A percentile compares a stretch with the other conserved stretches of the same genome.
Conservation (phyloP, 1,139 yeast species). For the Zygoascus hellenicus region DNA sequence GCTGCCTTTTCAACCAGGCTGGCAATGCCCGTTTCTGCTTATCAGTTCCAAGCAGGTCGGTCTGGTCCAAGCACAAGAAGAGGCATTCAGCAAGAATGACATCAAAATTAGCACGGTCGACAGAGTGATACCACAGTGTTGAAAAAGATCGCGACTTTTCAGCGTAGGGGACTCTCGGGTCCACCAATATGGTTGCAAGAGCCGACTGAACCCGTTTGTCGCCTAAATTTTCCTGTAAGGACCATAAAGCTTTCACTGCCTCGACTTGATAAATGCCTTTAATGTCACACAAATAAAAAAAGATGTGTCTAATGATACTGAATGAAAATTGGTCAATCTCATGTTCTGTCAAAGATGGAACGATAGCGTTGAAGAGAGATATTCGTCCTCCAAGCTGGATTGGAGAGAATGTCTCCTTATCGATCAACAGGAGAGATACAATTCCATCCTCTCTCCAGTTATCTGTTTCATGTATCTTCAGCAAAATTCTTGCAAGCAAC, state of each 20-base stretch:
- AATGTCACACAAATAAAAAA: constrained; percentile 12
- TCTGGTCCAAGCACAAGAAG: constrained; percentile 61
- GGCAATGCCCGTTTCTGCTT: constrained; percentile 30
- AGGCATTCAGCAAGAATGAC: constrained; percentile 56
- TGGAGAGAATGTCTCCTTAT: constrained; percentile 1
- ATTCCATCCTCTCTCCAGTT: constrained; percentile 33
- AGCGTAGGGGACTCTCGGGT: constrained; percentile 2
- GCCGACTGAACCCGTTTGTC: constrained; percentile 36
- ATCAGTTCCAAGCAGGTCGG: constrained; percentile 27
- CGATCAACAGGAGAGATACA: constrained; percentile 30
- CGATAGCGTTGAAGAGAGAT: constrained; percentile 40
- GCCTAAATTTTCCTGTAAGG: constrained; percentile 31
- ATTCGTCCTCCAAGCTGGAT: constrained; percentile 43
- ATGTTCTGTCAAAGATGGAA: constrained; percentile 21
- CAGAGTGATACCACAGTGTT: constrained; percentile 40
- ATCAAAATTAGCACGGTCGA: constrained; percentile 38
- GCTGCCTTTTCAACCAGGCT: constrained; percentile 8
- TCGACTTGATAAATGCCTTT: constrained; percentile 57
- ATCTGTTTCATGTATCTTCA: constrained; percentile 43
- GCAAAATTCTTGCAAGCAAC: constrained; percentile 42
- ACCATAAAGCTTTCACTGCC: constrained; percentile 45
- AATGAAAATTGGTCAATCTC: constrained; percentile 22
- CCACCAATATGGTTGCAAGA: constrained; percentile 24
- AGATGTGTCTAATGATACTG: constrained; percentile 10
- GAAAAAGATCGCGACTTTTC: constrained; percentile 29